Evolutionary conservation across 2,329 filamentous ascomycete genomes (phyloP).

Genomic region (Colletotrichum gigasporum): DNA sequence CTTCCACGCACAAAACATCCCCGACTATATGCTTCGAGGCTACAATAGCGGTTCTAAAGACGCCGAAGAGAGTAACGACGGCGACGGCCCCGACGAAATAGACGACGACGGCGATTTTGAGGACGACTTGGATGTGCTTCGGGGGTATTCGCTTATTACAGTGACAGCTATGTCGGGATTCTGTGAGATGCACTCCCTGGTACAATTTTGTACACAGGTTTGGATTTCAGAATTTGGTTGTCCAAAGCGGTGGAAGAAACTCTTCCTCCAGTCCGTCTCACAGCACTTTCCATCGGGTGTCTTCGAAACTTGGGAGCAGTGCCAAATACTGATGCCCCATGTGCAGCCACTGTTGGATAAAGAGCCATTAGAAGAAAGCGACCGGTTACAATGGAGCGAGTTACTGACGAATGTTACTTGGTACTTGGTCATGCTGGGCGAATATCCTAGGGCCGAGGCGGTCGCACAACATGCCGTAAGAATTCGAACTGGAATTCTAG

Average conservation of each 20-base stretch:
- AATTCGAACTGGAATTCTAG: not conserved
- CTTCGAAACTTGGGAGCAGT: slow-evolving; percentile 6
- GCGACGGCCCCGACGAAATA: slow-evolving; percentile 42
- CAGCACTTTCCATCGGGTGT: not conserved
- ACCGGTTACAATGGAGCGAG: not conserved
- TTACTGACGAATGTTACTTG: slow-evolving; percentile 22
- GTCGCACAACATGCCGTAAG: not conserved
- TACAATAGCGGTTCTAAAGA: not conserved
- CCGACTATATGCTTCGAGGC: not conserved
- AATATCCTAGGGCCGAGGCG: not conserved
- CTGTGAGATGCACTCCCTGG: slow-evolving; percentile 54
- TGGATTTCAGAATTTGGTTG: slow-evolving; percentile 33
- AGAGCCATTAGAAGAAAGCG: not conserved
- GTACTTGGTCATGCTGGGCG: slow-evolving; percentile 3
- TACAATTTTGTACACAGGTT: slow-evolving; percentile 38
- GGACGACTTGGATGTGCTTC: slow-evolving; percentile 42
- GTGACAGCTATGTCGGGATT: slow-evolving; percentile 29
- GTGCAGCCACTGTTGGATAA: not conserved
- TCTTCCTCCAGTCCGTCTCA: slow-evolving; percentile 26
- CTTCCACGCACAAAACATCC: slow-evolving; percentile 53
- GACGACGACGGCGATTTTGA: slow-evolving; percentile 36
- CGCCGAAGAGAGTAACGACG: not conserved
- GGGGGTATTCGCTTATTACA: slow-evolving; percentile 47
- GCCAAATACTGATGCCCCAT: not conserved
- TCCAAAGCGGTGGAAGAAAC: slow-evolving; percentile 7